Conservation (phyloP, 495 filamentous ascomycete genomes). For the Penicillium crystallinum region DNA sequence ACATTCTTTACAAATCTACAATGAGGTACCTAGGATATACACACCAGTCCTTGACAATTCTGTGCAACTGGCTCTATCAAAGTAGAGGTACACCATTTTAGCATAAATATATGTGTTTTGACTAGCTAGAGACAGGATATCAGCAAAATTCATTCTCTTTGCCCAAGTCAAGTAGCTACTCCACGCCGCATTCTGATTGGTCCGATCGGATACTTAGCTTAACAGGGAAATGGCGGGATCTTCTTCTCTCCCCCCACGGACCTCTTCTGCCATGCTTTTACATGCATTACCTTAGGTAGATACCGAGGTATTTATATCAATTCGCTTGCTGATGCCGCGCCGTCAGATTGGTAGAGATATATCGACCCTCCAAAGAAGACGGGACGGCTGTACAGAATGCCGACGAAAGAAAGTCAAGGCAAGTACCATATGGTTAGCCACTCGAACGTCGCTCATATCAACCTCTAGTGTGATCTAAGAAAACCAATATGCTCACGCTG, state of each 20-base stretch:
- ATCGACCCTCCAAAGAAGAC: slow-evolving; percentile 12
- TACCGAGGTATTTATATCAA: not conserved
- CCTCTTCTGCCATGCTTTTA: not conserved
- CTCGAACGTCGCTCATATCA: not conserved
- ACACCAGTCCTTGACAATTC: no score
- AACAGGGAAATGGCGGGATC: not conserved
- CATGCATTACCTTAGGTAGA: not conserved
- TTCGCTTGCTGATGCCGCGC: not conserved
- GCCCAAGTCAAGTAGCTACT: no score
- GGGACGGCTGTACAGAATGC: slow-evolving; percentile 33
- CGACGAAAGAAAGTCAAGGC: slow-evolving; percentile 33
- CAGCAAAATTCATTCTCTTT: no score
- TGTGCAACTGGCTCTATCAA: no score
- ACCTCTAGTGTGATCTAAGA: slow-evolving; percentile 23
- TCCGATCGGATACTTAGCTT: not conserved
- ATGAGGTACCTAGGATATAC: no score
- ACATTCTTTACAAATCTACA: not conserved
- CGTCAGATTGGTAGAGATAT: not conserved
- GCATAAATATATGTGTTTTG: no score
- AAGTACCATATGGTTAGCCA: not conserved
- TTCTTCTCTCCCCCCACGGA: not conserved
- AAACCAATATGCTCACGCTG: slow-evolving; percentile 27
- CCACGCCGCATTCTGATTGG: not conserved
- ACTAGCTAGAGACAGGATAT: no score
- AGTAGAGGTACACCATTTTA: no score